phyloP scores from a whole-genome alignment of 2,329 filamentous ascomycete genomes.

The Aspergillus aculeatinus region DNA sequence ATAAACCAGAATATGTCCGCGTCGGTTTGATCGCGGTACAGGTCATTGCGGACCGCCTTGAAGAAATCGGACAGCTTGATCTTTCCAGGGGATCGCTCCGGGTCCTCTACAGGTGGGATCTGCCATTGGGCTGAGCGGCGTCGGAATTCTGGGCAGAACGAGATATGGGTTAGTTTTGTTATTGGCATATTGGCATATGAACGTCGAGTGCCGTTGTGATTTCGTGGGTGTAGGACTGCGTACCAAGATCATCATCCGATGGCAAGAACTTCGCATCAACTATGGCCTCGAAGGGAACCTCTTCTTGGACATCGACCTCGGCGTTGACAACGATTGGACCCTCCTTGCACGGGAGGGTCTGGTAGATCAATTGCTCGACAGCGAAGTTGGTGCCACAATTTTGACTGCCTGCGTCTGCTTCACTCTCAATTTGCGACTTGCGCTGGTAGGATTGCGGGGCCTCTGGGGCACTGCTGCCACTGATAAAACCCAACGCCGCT shows the following conservation, averaged over 20 bases:
- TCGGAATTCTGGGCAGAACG: neutral
- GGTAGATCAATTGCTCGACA: neutral
- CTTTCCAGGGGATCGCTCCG: neutral
- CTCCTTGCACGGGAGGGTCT: neutral
- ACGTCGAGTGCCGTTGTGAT: neutral
- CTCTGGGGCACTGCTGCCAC: too few relatives aligned
- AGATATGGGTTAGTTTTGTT: neutral
- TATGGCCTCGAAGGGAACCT: neutral
- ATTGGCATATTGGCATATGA: neutral
- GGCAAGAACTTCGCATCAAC: conserved; percentile 2
- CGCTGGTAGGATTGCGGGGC: too few relatives aligned
- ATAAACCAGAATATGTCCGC: neutral
- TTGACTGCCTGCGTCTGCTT: neutral
- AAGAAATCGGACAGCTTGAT: neutral
- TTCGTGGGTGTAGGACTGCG: neutral
- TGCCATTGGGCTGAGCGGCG: neutral
- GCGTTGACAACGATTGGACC: neutral
- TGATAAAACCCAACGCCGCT: too few relatives aligned
- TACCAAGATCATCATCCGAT: conserved; percentile 4
- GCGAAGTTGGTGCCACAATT: neutral
- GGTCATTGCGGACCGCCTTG: neutral
- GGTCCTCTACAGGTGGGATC: neutral
- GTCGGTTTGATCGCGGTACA: neutral
- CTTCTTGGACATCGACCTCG: neutral
- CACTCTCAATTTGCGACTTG: too few relatives aligned